phyloP scores from a whole-genome alignment of 1,139 yeast species.

The Groenewaldozyma auringiensis region DNA sequence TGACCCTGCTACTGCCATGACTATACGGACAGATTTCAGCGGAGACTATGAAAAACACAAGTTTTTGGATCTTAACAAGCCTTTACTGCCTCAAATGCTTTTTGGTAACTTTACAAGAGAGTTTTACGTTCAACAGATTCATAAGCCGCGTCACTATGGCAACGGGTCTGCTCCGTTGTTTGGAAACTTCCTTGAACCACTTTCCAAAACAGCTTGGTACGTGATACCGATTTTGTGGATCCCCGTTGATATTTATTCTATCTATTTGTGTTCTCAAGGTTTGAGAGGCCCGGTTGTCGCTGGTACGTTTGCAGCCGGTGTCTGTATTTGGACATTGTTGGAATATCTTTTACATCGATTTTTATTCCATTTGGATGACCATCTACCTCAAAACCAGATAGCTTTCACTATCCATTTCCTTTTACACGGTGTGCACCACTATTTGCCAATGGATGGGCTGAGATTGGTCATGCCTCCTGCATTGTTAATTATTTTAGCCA shows the following conservation, averaged over 20 bases:
- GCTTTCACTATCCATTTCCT: constrained; percentile 80
- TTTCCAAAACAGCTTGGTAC: constrained; percentile 66
- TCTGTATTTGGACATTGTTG: constrained; percentile 84
- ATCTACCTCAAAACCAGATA: constrained; percentile 70
- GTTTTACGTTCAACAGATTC: constrained; percentile 91
- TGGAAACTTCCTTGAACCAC: constrained; percentile 67
- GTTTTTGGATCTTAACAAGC: constrained; percentile 77
- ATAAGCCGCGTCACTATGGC: constrained; percentile 91
- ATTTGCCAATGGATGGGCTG: constrained; percentile 90
- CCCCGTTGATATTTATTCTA: constrained; percentile 59
- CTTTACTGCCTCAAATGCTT: constrained; percentile 72
- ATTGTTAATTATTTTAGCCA: constrained; percentile 49
- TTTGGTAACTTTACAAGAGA: constrained; percentile 70
- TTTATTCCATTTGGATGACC: constrained; percentile 81
- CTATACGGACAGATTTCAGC: constrained; percentile 65
- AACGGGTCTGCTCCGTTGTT: constrained; percentile 86
- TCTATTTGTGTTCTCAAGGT: constrained; percentile 32
- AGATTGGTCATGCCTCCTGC: constrained; percentile 97
- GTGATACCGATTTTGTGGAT: constrained; percentile 86
- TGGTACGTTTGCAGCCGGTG: constrained; percentile 48
- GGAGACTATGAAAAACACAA: constrained; percentile 69
- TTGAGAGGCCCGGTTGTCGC: constrained; percentile 27
- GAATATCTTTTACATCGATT: constrained; percentile 87
- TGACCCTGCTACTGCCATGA: constrained; percentile 39
- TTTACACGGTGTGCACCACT: constrained; percentile 94